Base-by-base conservation (phyloP, 805 yeast species). In the Pichia rugopelliculosa region DNA sequence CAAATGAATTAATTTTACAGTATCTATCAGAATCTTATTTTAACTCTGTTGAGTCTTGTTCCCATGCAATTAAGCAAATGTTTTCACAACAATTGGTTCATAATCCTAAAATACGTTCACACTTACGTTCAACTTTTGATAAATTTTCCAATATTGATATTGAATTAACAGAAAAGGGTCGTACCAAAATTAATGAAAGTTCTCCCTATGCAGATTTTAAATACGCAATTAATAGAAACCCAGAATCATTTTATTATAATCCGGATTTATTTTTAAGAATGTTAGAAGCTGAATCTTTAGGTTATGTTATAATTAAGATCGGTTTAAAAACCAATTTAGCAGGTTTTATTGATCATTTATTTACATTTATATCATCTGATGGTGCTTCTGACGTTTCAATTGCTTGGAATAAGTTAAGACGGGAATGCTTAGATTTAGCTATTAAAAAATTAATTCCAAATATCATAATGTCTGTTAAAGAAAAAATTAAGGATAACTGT, bases 141-240 rank as follows among this genome's bases (percentile, higher is more conserved):
- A 70, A 68, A 46, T 83, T 75, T 59, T 85, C 93, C 10, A 73
- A 75, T 15, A 75, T 90, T 24, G 84, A 84, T 61, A 82, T 90
- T 11, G 77, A 77, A 15, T 69, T 89, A 41, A 89, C 98, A 0
- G 95, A 89, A 51, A 89, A 88, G 61, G 95, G 95, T 54, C 75
- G 74, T 56, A 72, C 79, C 30, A 81, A 82, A 55, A 91, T 93
- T 50, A 93, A 84, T 55, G 81, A 77, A 45, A 82, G 81, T 55
- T 82, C 90, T 46, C 84, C 89, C 2, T 90, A 82, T 58, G 88
- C 86, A 50, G 96, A 88, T 59, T 82, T 93, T 68, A 93, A 93
- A 61, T 93, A 93, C 66, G 95, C 96, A 21, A 75, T 80, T 48
- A 86, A 88, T 65, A 77, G 93, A 61, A 74, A 86, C 2, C 82